Conservation (phyloP, 257 asterid species). For the Solanum okadae region DNA sequence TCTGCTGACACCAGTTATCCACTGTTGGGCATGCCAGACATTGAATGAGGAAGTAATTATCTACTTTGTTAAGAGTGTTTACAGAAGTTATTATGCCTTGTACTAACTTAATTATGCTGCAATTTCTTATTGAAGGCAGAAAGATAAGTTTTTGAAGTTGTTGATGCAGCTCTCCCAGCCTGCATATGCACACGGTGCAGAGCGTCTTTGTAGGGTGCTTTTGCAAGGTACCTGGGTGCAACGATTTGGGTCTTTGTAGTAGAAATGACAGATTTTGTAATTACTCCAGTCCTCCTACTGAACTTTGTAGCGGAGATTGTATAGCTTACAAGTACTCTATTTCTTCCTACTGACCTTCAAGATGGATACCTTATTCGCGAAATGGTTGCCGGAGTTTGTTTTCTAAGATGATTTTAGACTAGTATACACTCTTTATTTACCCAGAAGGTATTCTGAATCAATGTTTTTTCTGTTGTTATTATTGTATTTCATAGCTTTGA, state of each 20-base stretch:
- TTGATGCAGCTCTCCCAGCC: not conserved
- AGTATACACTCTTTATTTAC: not conserved
- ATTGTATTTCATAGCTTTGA: not conserved
- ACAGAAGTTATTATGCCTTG: not conserved
- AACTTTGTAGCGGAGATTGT: not conserved
- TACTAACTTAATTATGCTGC: not conserved
- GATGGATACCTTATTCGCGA: not conserved
- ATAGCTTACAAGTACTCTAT: not conserved
- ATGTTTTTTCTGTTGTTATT: not conserved
- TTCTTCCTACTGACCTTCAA: not conserved
- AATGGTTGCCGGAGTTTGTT: not conserved
- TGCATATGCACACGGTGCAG: not conserved
- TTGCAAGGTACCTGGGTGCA: not conserved
- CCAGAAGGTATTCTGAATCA: not conserved
- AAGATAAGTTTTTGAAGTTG: not conserved
- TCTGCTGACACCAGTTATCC: constrained; percentile 50
- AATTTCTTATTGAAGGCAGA: not conserved
- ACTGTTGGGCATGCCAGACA: constrained; percentile 33
- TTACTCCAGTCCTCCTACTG: not conserved
- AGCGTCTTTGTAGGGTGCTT: not conserved
- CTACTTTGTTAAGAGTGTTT: not conserved
- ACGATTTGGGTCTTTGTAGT: not conserved
- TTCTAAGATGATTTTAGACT: not conserved
- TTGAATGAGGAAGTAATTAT: constrained; percentile 21
- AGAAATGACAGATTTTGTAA: not conserved